These are phyloP conservation scores for Apiospora hydei DNA, from an alignment of 2,329 filamentous ascomycete genomes.

Conservation along the genomic window DNA sequence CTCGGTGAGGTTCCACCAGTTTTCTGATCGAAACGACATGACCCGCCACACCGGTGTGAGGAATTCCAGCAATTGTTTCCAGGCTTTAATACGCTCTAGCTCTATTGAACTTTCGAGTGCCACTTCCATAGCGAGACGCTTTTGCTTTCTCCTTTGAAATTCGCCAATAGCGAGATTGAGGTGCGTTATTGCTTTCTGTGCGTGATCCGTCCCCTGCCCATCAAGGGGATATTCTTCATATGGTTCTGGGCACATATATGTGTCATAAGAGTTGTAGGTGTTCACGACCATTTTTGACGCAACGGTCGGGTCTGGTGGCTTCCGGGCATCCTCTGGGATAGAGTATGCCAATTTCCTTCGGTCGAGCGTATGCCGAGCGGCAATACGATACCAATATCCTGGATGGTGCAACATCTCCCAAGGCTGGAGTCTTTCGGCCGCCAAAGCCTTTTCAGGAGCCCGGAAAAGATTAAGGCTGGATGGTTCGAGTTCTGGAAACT, in stretches of 20 bases:
- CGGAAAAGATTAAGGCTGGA: conserved; percentile 56
- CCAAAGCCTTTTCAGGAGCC: conserved; percentile 63
- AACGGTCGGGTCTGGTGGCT: conserved; percentile 55
- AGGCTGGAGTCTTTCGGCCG: conserved; percentile 65
- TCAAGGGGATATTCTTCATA: conserved; percentile 64
- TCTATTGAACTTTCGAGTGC: conserved; percentile 65
- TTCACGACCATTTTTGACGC: conserved; percentile 56
- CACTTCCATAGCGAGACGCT: conserved; percentile 61
- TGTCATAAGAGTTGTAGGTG: conserved; percentile 64
- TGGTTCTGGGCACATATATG: conserved; percentile 71
- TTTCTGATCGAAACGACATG: conserved; percentile 62
- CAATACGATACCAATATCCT: conserved; percentile 71
- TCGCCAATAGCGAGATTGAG: conserved; percentile 59
- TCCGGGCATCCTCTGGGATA: conserved; percentile 67
- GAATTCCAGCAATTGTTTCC: conserved; percentile 61
- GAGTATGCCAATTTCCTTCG: conserved; percentile 61
- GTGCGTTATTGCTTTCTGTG: conserved; percentile 60
- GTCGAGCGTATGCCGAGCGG: conserved; percentile 62
- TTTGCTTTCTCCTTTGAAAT: conserved; percentile 62
- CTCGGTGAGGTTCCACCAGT: conserved; percentile 66
- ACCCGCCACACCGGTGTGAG: conserved; percentile 66
- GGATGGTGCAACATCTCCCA: conserved; percentile 72
- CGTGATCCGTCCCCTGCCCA: conserved; percentile 61
- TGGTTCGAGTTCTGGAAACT: conserved; percentile 57
- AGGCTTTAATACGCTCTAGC: conserved; percentile 56